Evolutionary conservation across 768 basidiomycete species (phyloP).

Genomic region (Vararia minispora): DNA sequence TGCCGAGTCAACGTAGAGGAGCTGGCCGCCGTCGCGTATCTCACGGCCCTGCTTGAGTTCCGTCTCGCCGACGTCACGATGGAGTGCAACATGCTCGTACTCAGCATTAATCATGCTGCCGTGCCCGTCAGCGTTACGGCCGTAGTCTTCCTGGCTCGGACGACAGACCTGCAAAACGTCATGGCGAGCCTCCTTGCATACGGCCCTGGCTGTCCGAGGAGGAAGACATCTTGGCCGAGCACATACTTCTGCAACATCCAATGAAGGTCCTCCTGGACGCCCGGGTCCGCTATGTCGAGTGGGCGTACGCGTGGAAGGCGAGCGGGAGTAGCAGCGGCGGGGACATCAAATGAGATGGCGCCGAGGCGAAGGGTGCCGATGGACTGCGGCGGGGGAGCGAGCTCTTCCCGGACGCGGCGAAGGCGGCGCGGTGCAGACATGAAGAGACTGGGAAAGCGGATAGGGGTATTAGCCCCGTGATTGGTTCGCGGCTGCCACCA

Average conservation of each 20-base stretch:
- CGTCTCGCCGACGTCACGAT: slow-evolving; percentile 62
- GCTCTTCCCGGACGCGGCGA: slow-evolving; percentile 32
- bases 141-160: background rate
- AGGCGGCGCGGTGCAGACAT: slow-evolving; percentile 27
- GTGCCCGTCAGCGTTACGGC: background rate
- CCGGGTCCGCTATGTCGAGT: slow-evolving; percentile 39
- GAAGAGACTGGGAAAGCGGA: too few species aligned
- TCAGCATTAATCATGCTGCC: slow-evolving; percentile 49
- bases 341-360: slow-evolving; percentile 44
- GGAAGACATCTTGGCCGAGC: slow-evolving; percentile 56
- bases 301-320: slow-evolving; percentile 35
- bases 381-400: slow-evolving; percentile 27
- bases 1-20: slow-evolving; percentile 59
- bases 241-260: slow-evolving; percentile 61
- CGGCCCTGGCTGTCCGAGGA: slow-evolving; percentile 56
- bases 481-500: too few species aligned
- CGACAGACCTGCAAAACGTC: slow-evolving; percentile 46
- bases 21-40: slow-evolving; percentile 46
- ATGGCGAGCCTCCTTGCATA: slow-evolving; percentile 51
- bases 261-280: slow-evolving; percentile 47
- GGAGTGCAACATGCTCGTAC: slow-evolving; percentile 58
- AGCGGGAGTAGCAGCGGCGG: slow-evolving; percentile 33
- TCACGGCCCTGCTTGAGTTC: slow-evolving; percentile 64
- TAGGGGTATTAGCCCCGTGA: too few species aligned
- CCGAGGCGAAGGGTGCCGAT: slow-evolving; percentile 50